phyloP scores from a whole-genome alignment of 345 rosid species.

The Arabidopsis arenosa region DNA sequence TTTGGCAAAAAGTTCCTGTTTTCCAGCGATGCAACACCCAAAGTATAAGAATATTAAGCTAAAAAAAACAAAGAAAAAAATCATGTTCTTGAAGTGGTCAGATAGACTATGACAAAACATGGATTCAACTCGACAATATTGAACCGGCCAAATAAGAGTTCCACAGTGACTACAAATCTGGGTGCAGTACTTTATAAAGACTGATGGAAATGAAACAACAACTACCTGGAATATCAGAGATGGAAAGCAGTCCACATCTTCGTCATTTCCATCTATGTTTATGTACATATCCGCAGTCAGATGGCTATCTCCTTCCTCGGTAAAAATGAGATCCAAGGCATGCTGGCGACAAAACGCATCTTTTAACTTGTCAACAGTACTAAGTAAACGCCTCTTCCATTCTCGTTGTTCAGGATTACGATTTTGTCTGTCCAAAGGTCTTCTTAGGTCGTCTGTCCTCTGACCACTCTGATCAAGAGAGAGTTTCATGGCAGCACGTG shows the following conservation, averaged over 20 bases:
- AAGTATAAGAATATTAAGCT: constrained; percentile 19
- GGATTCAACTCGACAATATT: background rate
- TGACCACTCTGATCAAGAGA: constrained; percentile 61
- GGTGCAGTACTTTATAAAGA: constrained; percentile 5
- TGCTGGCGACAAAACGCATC: constrained; percentile 94
- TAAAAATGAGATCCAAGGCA: constrained; percentile 96
- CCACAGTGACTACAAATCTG: background rate
- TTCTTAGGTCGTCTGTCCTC: constrained; percentile 71
- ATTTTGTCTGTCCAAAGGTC: constrained; percentile 84
- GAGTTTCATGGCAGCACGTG: constrained; percentile 98
- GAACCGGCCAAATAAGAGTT: constrained; percentile 1
- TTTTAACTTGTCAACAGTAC: constrained; percentile 87
- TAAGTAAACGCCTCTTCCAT: constrained; percentile 91
- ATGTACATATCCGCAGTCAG: constrained; percentile 91
- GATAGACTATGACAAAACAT: constrained; percentile 19
- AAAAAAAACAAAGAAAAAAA: background rate
- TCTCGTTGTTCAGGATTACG: constrained; percentile 99
- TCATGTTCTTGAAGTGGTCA: constrained; percentile 1
- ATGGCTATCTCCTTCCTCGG: constrained; percentile 97
- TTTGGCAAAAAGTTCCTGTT: constrained; percentile 87
- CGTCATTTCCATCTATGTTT: constrained; percentile 77
- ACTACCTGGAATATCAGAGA: constrained; percentile 93
- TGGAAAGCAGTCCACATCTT: constrained; percentile 83
- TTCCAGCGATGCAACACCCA: constrained; percentile 35
- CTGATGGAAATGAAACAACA: constrained; percentile 36